Conservation (phyloP, 306 rosid genomes). For the Sophora flavescens region DNA sequence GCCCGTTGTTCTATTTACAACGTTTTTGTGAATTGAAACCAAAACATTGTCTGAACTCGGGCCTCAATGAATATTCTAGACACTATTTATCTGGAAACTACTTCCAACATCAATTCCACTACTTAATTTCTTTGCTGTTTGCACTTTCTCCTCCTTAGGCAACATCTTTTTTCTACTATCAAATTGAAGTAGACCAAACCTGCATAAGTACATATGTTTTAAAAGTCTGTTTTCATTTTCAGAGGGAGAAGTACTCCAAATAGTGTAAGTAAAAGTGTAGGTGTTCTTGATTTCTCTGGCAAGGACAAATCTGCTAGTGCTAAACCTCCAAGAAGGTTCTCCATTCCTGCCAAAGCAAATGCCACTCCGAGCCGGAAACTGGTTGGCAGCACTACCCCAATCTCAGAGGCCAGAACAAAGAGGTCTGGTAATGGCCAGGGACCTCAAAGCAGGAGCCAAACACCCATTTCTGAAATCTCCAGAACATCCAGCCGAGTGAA, state of each 20-base stretch:
- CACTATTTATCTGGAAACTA: neutral
- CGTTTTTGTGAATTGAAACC: conserved; percentile 11
- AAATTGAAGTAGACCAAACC: neutral
- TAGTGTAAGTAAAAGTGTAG: conserved; percentile 76
- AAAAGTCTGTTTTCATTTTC: conserved; percentile 29
- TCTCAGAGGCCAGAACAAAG: conserved; percentile 66
- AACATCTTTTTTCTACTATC: neutral
- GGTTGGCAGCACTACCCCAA: conserved; percentile 71
- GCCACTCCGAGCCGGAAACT: conserved; percentile 62
- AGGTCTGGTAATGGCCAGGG: conserved; percentile 55
- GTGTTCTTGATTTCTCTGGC: conserved; percentile 79
- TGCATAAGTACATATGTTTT: neutral
- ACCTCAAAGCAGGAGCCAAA: conserved; percentile 55
- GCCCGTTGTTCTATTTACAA: neutral
- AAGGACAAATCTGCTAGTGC: conserved; percentile 76
- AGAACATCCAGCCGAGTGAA: conserved; percentile 60
- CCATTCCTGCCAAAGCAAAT: conserved; percentile 68
- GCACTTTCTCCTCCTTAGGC: neutral
- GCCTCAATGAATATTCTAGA: neutral
- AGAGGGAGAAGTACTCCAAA: conserved; percentile 65
- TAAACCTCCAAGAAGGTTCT: conserved; percentile 92
- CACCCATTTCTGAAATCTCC: conserved; percentile 72
- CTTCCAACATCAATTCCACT: neutral
- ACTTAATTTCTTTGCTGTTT: neutral
- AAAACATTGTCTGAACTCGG: neutral